Evolutionary conservation across 495 filamentous ascomycete species (phyloP).

Genomic region (Delitschia confertaspora): DNA sequence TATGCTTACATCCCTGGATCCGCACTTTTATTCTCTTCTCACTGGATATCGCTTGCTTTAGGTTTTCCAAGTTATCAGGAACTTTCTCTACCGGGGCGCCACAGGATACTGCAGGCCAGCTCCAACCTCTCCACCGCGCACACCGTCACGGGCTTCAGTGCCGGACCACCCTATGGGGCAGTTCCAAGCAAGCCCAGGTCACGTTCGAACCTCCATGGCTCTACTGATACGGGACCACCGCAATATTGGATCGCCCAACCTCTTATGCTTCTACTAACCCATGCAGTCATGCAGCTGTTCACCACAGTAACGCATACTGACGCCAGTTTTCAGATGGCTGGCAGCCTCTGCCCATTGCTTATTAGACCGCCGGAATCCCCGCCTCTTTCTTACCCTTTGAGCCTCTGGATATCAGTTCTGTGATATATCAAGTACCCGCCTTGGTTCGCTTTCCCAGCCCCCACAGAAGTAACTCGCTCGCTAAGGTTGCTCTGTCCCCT

Average conservation of each 20-base stretch:
- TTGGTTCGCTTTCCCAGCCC: conserved; percentile 16
- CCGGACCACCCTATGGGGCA: conserved; percentile 14
- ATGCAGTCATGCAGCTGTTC: conserved; percentile 22
- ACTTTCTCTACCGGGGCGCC: too few relatives aligned
- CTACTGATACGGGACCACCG: conserved; percentile 12
- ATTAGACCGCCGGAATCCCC: conserved; percentile 10
- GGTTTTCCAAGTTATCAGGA: conserved; percentile 8
- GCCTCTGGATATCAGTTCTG: conserved; percentile 7
- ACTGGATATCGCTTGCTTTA: neutral
- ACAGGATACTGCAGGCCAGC: too few relatives aligned
- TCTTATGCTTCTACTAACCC: conserved; percentile 23
- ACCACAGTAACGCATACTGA: conserved; percentile 1
- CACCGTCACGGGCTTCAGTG: too few relatives aligned
- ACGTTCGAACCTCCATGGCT: conserved; percentile 14
- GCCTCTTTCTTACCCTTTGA: conserved; percentile 3
- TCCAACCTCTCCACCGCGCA: conserved; percentile 2
- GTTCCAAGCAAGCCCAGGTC: neutral
- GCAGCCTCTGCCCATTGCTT: conserved; percentile 5
- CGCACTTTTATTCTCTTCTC: too few relatives aligned
- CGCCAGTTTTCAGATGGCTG: conserved; percentile 10
- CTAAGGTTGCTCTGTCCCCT: conserved; percentile 26
- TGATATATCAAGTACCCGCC: conserved; percentile 14
- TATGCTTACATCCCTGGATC: too few relatives aligned
- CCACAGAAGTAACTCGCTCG: conserved; percentile 26
- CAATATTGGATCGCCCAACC: neutral